Base-by-base conservation (phyloP, 257 asterid genomes). In the Catharanthus roseus region DNA sequence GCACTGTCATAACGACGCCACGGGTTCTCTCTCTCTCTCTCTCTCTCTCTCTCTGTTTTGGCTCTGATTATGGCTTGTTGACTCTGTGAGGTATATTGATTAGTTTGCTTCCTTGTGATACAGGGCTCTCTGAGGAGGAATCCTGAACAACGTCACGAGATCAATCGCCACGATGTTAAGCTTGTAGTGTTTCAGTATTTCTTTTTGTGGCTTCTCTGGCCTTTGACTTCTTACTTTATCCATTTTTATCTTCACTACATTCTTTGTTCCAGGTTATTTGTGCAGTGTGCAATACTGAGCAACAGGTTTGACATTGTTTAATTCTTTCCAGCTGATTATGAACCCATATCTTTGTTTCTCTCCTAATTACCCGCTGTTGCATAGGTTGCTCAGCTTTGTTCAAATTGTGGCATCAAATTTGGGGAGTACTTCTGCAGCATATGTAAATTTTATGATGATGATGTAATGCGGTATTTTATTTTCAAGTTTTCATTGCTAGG, bases 1-100 rank as follows among this genome's bases (percentile, higher is more conserved):
- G 54, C 97, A 89, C 82, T 92, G 97, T 81, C 97, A 92, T 82
- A 90, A 92, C 79, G 97, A 90, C 62, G 89, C 96, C 68, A 76
- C 80, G 75, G n/a, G 98, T 92, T 33, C 66, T 79, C 44, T 69
- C 38, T 69, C 38, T 33, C 21, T 7, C 15, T 39, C 44, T 65
- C 66, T 47, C 21, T 47, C 19, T 47, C 53, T 60, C 38, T 61
- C 7, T 3, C 10, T 18, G 31, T 18, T 23, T 60, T 71, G 19
- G 19, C 28, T 41, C 54, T 71, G 39, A 13, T 5, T 13, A 2
- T 68, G 10, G 0, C 24, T 2, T 2, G 29, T 4, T 69, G 31
- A 53, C 19, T 53, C n/a, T 41, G 5, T 5, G 41, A 42, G 33
- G 51, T 21, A 38, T 49, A 5, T 68, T 72, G 18, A 61, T 45